Conservation (phyloP, 2,329 filamentous ascomycete species). For the Talaromyces sp. region DNA sequence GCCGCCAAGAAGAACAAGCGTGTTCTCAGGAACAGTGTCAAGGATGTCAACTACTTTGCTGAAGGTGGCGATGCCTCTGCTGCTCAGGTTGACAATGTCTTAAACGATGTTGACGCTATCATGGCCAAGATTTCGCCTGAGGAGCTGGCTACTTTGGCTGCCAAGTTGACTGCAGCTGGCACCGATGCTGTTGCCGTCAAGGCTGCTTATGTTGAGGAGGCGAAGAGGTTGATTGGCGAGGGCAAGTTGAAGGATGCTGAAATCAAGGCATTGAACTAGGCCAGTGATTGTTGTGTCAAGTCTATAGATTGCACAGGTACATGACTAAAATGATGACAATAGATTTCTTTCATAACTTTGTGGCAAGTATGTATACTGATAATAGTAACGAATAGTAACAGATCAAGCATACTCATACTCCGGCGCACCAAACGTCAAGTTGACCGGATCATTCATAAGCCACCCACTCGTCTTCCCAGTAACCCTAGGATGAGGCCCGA, state of each 20-base stretch:
- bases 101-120: constrained; percentile 81
- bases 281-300: not conserved
- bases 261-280: constrained; percentile 55
- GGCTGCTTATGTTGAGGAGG: constrained; percentile 74
- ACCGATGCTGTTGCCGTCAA: constrained; percentile 85
- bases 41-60: constrained; percentile 96
- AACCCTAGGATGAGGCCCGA: constrained; percentile 38
- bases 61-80: constrained; percentile 68
- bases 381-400: not conserved
- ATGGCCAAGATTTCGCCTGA: constrained; percentile 87
- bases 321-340: constrained; percentile 1
- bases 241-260: constrained; percentile 87
- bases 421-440: constrained; percentile 12
- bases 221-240: constrained; percentile 71
- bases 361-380: not conserved
- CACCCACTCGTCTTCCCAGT: constrained; percentile 21
- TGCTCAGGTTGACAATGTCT: constrained; percentile 74
- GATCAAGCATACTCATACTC: constrained; percentile 17
- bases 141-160: constrained; percentile 80
- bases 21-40: constrained; percentile 87
- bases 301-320: constrained; percentile 5
- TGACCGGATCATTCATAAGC: constrained; percentile 19
- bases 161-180: constrained; percentile 72
- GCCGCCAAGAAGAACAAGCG: constrained; percentile 99
- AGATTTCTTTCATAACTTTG: not conserved